Base-by-base conservation (phyloP, 2,329 filamentous ascomycete species). In the Sordariomycetes sp. region DNA sequence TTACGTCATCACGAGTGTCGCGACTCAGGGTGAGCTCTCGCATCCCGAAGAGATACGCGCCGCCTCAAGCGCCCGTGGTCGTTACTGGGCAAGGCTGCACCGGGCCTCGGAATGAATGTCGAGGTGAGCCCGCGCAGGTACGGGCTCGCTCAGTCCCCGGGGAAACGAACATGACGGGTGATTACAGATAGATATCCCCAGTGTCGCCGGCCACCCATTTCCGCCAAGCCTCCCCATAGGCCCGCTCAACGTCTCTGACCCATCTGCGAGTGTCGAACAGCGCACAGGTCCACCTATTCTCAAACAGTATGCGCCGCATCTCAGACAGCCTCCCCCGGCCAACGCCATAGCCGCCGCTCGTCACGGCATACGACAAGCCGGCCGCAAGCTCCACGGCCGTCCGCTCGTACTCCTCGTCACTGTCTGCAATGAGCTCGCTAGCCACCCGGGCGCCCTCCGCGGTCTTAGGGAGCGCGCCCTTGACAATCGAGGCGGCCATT, bases 401-500 rank as follows among this genome's bases (percentile, higher is more conserved):
- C 54, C 82, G 78, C 71, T 97, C 92, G 65, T 99, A 99, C 57
- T 94, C 84, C 45, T 84, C 80, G 63, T 99, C 94, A 57, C 81
- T 84, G 4, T 70, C 72, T 0, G 87, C 89, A 58, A 96, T 90
- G 34, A 99, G 77, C 59, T 96, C 90, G 20, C 72, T 68, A 0
- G 86, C 86, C 0, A 87, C 88, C 58, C 74, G 75, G 7, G 74
- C 72, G 2, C 92, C 90, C n/a, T 83, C 81, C 1, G 75, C 71
- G 0, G 75, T 78, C 62, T 84, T 86, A 0, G 94, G 94, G 3
- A 99, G 73, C 0, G 94, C 94, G 17, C 94, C 94, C 62, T 84
- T 88, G 34, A 99, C 77, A 58, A 99, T 97, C 12, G 90, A 96
- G 7, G 94, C 91, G 7, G 92, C 94, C 87, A 99, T 99, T 57